Conservation (phyloP, 2,329 filamentous ascomycete genomes). For the Ascochyta fabae region DNA sequence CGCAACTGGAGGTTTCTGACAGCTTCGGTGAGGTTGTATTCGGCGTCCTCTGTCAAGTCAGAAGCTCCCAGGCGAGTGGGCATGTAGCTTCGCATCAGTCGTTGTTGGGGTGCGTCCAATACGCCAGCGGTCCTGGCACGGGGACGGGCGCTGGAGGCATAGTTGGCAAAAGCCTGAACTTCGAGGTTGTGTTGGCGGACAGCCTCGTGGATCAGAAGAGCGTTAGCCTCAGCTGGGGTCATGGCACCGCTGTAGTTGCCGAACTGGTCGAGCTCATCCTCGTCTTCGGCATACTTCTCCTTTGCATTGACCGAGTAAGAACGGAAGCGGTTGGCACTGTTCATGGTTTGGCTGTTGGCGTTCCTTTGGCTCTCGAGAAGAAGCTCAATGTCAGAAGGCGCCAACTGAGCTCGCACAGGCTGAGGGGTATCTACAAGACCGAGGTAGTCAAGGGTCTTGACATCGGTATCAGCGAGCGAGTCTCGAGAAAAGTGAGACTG, state of each 20-base stretch:
- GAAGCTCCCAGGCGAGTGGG: constrained; percentile 72
- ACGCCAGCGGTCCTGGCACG: constrained; percentile 92
- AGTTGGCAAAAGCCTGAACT: constrained; percentile 88
- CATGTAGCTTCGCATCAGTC: constrained; percentile 72
- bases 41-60: constrained; percentile 78
- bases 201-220: constrained; percentile 68
- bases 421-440: constrained; percentile 94
- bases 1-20: constrained; percentile 80
- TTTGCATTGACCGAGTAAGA: constrained; percentile 99
- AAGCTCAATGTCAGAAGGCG: constrained; percentile 63
- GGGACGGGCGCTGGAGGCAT: constrained; percentile 80
- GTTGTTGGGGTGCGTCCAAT: constrained; percentile 76
- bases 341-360: constrained; percentile 66
- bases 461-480: constrained; percentile 83
- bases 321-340: constrained; percentile 82
- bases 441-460: constrained; percentile 93
- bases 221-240: constrained; percentile 66
- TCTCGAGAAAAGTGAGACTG: constrained; percentile 86
- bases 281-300: constrained; percentile 92
- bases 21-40: constrained; percentile 81
- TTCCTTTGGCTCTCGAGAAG: constrained; percentile 59
- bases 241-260: constrained; percentile 65
- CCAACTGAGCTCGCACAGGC: constrained; percentile 74
- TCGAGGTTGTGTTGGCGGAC: constrained; percentile 93
- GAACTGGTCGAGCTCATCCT: constrained; percentile 78